Evolutionary conservation across 352 stramenopile species (phyloP).

Genomic region (Pythium dissotocum): DNA sequence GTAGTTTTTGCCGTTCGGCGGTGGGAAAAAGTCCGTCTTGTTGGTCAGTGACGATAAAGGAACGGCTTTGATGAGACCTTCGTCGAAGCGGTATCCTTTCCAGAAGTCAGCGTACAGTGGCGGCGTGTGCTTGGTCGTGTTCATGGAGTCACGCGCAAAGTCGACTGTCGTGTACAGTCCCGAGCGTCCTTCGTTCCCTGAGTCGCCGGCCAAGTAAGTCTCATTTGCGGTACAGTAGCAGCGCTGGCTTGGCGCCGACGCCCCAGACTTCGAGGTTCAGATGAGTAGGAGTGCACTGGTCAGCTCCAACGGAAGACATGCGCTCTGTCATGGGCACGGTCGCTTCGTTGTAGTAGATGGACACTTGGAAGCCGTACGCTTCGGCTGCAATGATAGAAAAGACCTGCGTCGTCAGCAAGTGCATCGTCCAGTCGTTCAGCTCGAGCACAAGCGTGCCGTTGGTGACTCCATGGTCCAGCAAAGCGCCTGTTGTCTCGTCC

Average conservation of each 20-base stretch:
- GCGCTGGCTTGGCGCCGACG: background rate
- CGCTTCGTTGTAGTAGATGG: background rate
- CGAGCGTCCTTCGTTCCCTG: conserved; percentile 32
- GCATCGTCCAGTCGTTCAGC: conserved; percentile 26
- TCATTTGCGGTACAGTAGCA: conserved; percentile 33
- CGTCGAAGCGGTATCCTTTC: conserved; percentile 31
- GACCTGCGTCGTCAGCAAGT: conserved; percentile 28
- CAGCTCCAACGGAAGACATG: conserved; percentile 32
- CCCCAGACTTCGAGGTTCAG: conserved; percentile 30
- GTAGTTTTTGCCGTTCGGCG: conserved; percentile 20
- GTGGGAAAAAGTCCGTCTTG: background rate
- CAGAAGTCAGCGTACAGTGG: conserved; percentile 39
- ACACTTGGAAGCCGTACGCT: conserved; percentile 14
- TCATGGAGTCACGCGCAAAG: conserved; percentile 29
- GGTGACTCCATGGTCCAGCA: conserved; percentile 16
- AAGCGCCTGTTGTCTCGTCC: conserved; percentile 19
- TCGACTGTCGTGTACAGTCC: conserved; percentile 40
- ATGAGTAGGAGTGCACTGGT: conserved; percentile 36
- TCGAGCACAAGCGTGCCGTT: conserved; percentile 33
- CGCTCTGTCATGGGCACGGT: conserved; percentile 29
- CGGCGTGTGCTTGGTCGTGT: conserved; percentile 4
- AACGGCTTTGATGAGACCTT: conserved; percentile 31
- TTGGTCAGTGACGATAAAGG: conserved; percentile 4
- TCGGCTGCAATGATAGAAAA: conserved; percentile 36
- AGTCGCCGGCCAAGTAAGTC: conserved; percentile 14